Percentiles rank a stretch among this genome's conserved stretches.
Conservation (phyloP, 2,329 filamentous ascomycete species). For the Arthrinium phaeospermum region DNA sequence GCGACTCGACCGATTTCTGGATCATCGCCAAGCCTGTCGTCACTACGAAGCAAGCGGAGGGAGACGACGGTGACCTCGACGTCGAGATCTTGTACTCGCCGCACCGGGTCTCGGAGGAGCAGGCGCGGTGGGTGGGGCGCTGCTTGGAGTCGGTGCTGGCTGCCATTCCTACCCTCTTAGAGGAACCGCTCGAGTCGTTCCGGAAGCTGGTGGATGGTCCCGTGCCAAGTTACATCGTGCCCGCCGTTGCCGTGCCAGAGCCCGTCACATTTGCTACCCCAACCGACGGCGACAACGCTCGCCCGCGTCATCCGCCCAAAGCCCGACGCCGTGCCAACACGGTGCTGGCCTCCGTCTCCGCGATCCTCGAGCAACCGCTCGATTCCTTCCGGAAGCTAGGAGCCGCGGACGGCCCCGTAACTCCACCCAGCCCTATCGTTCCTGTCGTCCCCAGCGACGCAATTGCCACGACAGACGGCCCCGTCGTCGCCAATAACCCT, state of each 20-base stretch:
- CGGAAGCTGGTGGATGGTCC: background rate
- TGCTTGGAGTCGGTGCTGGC: background rate
- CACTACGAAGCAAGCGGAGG: background rate
- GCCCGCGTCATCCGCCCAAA: no score
- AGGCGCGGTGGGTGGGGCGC: background rate
- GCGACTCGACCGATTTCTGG: background rate
- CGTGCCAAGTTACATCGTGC: background rate
- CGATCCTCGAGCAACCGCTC: background rate
- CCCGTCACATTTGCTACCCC: no score
- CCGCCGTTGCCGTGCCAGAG: no score
- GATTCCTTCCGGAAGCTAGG: no score
- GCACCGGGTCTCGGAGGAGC: background rate
- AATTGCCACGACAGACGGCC: no score
- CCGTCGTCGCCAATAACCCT: no score
- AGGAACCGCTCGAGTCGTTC: background rate
- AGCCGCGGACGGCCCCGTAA: no score
- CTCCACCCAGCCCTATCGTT: no score
- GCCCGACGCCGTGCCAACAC: no score
- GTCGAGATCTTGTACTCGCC: background rate
- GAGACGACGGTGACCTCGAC: background rate
- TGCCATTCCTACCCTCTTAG: background rate
- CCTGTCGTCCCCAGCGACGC: no score
- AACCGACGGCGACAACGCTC: no score
- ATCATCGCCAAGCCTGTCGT: background rate
- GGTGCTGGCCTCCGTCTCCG: background rate